Evolutionary conservation across 2,329 filamentous ascomycete genomes (phyloP).

Genomic region (Pseudocercospora vitis): DNA sequence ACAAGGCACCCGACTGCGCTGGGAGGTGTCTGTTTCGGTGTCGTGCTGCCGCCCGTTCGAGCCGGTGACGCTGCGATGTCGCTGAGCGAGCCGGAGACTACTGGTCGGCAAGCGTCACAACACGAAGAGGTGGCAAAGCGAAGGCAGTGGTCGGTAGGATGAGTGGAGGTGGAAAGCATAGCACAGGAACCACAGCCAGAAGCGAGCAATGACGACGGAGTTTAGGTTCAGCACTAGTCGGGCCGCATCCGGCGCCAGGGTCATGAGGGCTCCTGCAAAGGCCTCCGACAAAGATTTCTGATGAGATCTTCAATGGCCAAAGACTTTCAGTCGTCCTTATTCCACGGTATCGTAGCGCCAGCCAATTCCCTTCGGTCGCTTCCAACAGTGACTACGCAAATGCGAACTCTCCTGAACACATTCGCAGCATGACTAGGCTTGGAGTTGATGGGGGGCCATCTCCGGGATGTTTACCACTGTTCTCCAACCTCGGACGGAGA

Average conservation of each 20-base stretch:
- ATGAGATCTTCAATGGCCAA: too few species aligned
- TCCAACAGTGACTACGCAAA: too few species aligned
- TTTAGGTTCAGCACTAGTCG: not conserved
- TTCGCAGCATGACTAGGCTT: too few species aligned
- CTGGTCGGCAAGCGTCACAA: constrained; percentile 3
- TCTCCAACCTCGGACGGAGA: too few species aligned
- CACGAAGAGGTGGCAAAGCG: constrained; percentile 3
- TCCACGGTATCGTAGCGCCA: too few species aligned
- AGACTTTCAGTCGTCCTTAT: too few species aligned
- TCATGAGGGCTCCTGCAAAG: not conserved
- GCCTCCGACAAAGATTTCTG: too few species aligned
- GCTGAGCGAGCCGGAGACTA: not conserved
- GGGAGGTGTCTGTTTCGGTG: constrained; percentile 2
- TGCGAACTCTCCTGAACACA: too few species aligned
- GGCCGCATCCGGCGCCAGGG: not conserved
- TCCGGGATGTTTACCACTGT: too few species aligned
- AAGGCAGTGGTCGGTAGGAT: constrained; percentile 3
- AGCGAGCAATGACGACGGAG: not conserved
- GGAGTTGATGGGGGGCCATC: too few species aligned
- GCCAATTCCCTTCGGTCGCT: too few species aligned
- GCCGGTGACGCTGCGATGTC: not conserved
- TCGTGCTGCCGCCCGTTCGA: not conserved
- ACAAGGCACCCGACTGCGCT: constrained; percentile 22
- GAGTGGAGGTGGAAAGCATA: constrained; percentile 9
- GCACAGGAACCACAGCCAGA: not conserved